phyloP scores from a whole-genome alignment of 768 basidiomycete genomes.

The Boletellus sp. region DNA sequence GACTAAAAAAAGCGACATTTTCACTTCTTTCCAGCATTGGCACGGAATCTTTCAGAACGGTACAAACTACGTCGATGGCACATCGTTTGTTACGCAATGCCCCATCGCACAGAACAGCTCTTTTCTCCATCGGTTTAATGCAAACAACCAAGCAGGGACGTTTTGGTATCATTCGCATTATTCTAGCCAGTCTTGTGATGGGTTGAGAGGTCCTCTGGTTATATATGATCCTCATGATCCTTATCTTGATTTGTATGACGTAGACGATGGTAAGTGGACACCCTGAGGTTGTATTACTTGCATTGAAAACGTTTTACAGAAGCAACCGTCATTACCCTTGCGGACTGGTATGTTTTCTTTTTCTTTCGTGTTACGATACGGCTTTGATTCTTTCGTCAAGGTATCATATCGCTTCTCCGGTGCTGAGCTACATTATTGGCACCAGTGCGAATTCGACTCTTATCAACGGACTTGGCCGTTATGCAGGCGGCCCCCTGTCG shows the following conservation, averaged over 20 bases:
- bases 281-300: neutral
- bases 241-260: slow-evolving; percentile 35
- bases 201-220: slow-evolving; percentile 37
- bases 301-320: slow-evolving; percentile 11
- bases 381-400: slow-evolving; percentile 4
- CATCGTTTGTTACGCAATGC: slow-evolving; percentile 36
- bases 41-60: slow-evolving; percentile 48
- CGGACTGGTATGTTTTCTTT: slow-evolving; percentile 21
- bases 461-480: slow-evolving; percentile 32
- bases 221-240: slow-evolving; percentile 44
- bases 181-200: slow-evolving; percentile 39
- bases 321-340: slow-evolving; percentile 22
- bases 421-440: slow-evolving; percentile 18
- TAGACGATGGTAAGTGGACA: slow-evolving; percentile 39
- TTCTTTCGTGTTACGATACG: neutral
- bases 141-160: slow-evolving; percentile 24
- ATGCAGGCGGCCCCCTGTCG: slow-evolving; percentile 33
- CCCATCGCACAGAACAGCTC: slow-evolving; percentile 25
- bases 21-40: slow-evolving; percentile 43
- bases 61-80: slow-evolving; percentile 45
- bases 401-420: slow-evolving; percentile 21
- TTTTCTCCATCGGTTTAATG: slow-evolving; percentile 23
- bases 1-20: neutral
- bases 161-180: slow-evolving; percentile 38
- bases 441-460: slow-evolving; percentile 21